Percentiles rank a stretch among this genome's conserved stretches.
phyloP scores from a whole-genome alignment of 805 yeast species.

The Yarrowia alimentaria region DNA sequence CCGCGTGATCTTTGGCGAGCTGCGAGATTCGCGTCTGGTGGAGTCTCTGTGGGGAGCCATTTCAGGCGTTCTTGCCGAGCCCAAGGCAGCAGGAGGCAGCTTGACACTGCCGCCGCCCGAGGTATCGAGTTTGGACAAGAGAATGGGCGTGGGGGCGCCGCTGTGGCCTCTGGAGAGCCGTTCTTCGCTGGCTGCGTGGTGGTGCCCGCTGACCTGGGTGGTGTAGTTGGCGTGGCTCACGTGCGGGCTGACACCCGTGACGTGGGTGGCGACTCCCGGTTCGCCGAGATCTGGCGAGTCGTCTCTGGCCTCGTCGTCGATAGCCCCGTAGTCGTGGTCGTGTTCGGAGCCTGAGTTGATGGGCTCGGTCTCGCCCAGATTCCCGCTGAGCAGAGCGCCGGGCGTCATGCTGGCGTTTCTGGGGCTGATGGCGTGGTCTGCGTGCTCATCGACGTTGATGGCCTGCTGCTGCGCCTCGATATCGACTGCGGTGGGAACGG shows the following conservation, averaged over 20 bases:
- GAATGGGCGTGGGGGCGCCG: constrained; percentile 12
- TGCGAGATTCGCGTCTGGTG: not conserved
- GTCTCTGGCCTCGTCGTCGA: not conserved
- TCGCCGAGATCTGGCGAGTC: no score
- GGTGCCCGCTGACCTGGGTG: no score
- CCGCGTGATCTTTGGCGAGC: no score
- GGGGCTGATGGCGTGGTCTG: not conserved
- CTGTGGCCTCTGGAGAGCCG: constrained; percentile 7
- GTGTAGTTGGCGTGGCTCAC: no score
- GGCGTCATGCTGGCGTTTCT: constrained; percentile 16
- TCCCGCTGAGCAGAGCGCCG: not conserved
- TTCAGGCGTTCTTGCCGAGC: constrained; percentile 1
- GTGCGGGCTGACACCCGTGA: no score
- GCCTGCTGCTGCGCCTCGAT: constrained; percentile 16
- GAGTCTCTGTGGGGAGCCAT: constrained; percentile 12
- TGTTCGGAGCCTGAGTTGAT: constrained; percentile 9
- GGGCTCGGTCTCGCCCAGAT: constrained; percentile 10
- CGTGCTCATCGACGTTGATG: constrained; percentile 1
- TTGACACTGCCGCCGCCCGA: constrained; percentile 6
- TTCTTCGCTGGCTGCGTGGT: no score
- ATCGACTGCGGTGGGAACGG: constrained; percentile 1
- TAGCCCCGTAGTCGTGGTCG: constrained; percentile 5
- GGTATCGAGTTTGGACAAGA: constrained; percentile 2
- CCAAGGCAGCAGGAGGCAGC: constrained; percentile 12
- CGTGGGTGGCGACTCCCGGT: no score